Evolutionary conservation across 1,284 basidiomycete genomes (phyloP).

Genomic region (Ceratobasidium sp.): DNA sequence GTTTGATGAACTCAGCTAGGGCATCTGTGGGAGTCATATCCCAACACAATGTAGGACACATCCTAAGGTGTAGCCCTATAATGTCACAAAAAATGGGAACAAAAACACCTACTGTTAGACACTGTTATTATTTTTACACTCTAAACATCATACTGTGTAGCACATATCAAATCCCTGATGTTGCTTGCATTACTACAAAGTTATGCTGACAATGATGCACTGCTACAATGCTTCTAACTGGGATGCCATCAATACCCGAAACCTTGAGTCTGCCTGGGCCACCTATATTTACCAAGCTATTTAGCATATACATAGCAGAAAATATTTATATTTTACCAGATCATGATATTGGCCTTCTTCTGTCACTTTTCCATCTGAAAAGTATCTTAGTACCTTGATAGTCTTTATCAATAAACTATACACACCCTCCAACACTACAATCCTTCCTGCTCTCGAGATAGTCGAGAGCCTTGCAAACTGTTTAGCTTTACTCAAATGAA

Average conservation of each 20-base stretch:
- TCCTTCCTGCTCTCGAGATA: slow-evolving; percentile 84
- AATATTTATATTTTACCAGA: slow-evolving; percentile 65
- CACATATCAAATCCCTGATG: no score
- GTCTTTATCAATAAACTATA: slow-evolving; percentile 18
- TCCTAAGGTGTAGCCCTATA: no score
- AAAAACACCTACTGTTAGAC: no score
- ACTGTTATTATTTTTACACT: no score
- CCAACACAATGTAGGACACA: no score
- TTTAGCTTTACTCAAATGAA: neutral
- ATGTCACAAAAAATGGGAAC: no score
- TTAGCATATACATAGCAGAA: slow-evolving; percentile 10
- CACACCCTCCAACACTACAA: slow-evolving; percentile 85
- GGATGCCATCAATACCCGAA: slow-evolving; percentile 86
- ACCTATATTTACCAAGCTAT: slow-evolving; percentile 57
- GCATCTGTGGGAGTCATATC: no score
- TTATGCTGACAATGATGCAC: no score
- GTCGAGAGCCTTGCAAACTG: slow-evolving; percentile 67
- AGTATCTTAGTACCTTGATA: neutral
- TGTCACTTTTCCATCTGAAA: slow-evolving; percentile 76
- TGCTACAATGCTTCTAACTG: slow-evolving; percentile 70
- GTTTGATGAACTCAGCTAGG: no score
- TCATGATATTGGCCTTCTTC: slow-evolving; percentile 87
- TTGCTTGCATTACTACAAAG: no score
- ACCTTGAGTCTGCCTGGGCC: slow-evolving; percentile 73
- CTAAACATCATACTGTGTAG: no score